Evolutionary conservation across 2,329 filamentous ascomycete species (phyloP).

Genomic region (Stachybotrys chartarum): DNA sequence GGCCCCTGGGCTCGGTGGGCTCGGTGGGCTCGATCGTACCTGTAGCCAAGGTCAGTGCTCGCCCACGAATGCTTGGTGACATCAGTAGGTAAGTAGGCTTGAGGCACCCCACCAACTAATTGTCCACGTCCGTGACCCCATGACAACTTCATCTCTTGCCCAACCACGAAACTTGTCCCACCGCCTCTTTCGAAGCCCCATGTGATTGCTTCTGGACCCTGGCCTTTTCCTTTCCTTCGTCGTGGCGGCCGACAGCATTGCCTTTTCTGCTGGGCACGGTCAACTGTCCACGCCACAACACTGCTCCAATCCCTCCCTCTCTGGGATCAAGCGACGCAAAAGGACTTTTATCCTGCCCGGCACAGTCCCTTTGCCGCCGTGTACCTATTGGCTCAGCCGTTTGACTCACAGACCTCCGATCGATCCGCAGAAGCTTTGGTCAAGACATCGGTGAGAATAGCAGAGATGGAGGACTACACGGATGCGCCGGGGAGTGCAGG

Average conservation of each 20-base stretch:
- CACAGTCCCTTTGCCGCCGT: no score
- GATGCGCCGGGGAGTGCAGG: conserved; percentile 16
- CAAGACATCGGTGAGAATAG: neutral
- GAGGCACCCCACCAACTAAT: neutral
- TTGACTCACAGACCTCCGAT: neutral
- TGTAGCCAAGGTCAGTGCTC: no score
- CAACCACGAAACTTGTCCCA: neutral
- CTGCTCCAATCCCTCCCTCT: no score
- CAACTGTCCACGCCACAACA: no score
- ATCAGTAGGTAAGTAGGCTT: neutral
- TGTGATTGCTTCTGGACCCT: no score
- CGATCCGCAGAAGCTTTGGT: neutral
- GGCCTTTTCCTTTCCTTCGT: neutral
- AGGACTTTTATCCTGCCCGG: no score
- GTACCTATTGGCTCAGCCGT: no score
- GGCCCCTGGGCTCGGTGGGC: no score
- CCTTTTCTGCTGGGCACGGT: neutral
- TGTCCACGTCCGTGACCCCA: neutral
- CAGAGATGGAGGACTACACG: conserved; percentile 19
- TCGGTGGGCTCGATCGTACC: no score
- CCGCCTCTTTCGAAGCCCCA: neutral
- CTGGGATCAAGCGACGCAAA: no score
- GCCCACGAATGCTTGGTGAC: neutral
- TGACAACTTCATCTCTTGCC: neutral
- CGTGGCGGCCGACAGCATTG: neutral